These are phyloP conservation scores for Tulasnella sp. DNA, from an alignment of 768 basidiomycete genomes.

Conservation along the genomic window DNA sequence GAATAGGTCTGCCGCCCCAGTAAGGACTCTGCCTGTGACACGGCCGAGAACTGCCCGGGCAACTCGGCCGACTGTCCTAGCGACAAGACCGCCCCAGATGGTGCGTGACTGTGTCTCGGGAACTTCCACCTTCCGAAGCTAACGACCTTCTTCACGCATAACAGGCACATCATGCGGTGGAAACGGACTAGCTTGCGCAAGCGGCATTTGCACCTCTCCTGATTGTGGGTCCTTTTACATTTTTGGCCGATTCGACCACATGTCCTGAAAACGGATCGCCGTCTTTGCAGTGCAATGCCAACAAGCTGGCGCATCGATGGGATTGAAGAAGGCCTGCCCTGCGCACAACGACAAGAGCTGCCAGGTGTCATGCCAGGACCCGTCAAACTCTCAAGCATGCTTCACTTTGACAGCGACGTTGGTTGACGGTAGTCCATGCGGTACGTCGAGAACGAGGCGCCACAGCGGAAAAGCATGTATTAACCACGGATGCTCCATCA, in stretches of 20 bases:
- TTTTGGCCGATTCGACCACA: slow-evolving; percentile 18
- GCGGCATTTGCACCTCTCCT: slow-evolving; percentile 76
- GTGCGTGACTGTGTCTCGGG: slow-evolving; percentile 41
- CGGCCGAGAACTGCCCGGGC: slow-evolving; percentile 74
- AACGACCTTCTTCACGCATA: neutral
- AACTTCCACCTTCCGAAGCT: neutral
- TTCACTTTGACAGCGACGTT: slow-evolving; percentile 69
- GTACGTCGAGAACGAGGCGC: neutral
- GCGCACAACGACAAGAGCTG: slow-evolving; percentile 66
- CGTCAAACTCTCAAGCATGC: slow-evolving; percentile 61
- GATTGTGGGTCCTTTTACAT: slow-evolving; percentile 53
- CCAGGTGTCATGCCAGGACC: slow-evolving; percentile 80
- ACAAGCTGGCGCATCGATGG: slow-evolving; percentile 70
- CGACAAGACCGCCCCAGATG: slow-evolving; percentile 65
- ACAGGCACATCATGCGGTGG: slow-evolving; percentile 58
- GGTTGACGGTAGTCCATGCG: slow-evolving; percentile 79
- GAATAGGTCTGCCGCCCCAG: slow-evolving; percentile 66
- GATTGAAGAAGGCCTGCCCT: slow-evolving; percentile 67
- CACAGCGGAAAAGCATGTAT: neutral
- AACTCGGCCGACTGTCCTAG: slow-evolving; percentile 70
- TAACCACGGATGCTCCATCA: neutral
- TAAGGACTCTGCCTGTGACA: slow-evolving; percentile 69
- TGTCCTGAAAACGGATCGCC: slow-evolving; percentile 26
- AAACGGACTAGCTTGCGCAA: slow-evolving; percentile 69
- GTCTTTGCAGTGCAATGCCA: slow-evolving; percentile 68